Evolutionary conservation across 768 basidiomycete genomes (phyloP).

Genomic region (Trametes gibbosa): DNA sequence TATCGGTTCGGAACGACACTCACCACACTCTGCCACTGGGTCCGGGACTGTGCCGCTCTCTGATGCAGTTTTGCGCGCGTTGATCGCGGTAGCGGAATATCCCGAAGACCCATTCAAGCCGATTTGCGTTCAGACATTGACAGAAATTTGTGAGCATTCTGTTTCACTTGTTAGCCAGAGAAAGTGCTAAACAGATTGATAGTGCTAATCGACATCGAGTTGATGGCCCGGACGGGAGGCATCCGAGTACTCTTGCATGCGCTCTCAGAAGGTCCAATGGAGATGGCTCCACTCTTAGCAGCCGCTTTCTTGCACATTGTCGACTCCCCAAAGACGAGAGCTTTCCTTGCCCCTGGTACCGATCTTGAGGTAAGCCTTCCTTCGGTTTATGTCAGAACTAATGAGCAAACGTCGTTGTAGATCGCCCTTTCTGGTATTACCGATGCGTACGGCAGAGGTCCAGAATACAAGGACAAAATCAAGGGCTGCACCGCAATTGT

Average conservation of each 20-base stretch:
- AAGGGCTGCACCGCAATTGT: constrained; percentile 75
- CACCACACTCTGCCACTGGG: constrained; percentile 40
- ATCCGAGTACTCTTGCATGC: constrained; percentile 84
- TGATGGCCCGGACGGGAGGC: constrained; percentile 78
- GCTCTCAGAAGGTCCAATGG: constrained; percentile 85
- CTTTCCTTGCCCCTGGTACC: constrained; percentile 72
- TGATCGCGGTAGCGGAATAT: constrained; percentile 93
- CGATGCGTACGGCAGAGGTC: constrained; percentile 85
- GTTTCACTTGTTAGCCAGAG: not conserved
- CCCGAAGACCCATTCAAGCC: constrained; percentile 84
- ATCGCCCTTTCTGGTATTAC: constrained; percentile 87
- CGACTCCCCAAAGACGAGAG: constrained; percentile 81
- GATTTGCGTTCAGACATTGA: constrained; percentile 81
- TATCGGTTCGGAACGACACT: constrained; percentile 59
- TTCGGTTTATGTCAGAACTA: not conserved
- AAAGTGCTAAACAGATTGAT: constrained; percentile 2
- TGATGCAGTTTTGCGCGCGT: constrained; percentile 76
- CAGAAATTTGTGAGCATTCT: constrained; percentile 70
- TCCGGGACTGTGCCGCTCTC: constrained; percentile 59
- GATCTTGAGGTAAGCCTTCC: constrained; percentile 76
- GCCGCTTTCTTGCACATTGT: constrained; percentile 79
- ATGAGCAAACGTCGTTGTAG: constrained; percentile 37
- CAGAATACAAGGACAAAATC: constrained; percentile 77
- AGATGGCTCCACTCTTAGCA: constrained; percentile 75
- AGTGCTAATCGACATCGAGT: constrained; percentile 88